phyloP scores from a whole-genome alignment of 352 stramenopile genomes.

The Phytopythium helicoides region DNA sequence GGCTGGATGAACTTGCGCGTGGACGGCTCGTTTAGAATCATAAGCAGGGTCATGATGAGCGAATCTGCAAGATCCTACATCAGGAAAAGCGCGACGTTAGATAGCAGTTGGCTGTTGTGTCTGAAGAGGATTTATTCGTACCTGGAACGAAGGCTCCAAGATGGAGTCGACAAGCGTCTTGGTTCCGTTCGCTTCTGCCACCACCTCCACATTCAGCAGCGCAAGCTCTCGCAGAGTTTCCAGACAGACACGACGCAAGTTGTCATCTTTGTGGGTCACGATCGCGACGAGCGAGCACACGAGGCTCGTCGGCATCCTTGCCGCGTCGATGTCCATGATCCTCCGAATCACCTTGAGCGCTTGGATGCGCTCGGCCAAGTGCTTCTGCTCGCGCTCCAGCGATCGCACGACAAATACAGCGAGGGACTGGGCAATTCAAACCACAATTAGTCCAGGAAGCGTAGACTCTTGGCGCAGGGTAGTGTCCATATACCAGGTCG shows the following conservation, averaged over 20 bases:
- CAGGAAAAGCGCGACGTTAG: no score
- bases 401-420: slow-evolving; percentile 82
- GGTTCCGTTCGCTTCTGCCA: slow-evolving; percentile 81
- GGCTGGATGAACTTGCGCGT: slow-evolving; percentile 86
- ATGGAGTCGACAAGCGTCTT: slow-evolving; percentile 86
- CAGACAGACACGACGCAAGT: slow-evolving; percentile 82
- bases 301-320: slow-evolving; percentile 80
- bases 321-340: slow-evolving; percentile 85
- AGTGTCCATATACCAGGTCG: slow-evolving; percentile 43
- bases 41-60: slow-evolving; percentile 80
- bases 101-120: no score
- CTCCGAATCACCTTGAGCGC: slow-evolving; percentile 84
- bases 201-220: slow-evolving; percentile 77
- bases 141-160: slow-evolving; percentile 83
- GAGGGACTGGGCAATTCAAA: slow-evolving; percentile 35
- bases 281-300: slow-evolving; percentile 81
- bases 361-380: slow-evolving; percentile 81
- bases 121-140: neutral
- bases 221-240: slow-evolving; percentile 84
- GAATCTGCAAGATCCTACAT: slow-evolving; percentile 73
- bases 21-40: slow-evolving; percentile 81
- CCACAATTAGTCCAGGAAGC: neutral
- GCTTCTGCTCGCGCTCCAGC: slow-evolving; percentile 86
- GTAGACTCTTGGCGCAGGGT: no score
- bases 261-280: slow-evolving; percentile 87